phyloP scores from a whole-genome alignment of 106 monocot genomes.

The Dendrobium nobile region DNA sequence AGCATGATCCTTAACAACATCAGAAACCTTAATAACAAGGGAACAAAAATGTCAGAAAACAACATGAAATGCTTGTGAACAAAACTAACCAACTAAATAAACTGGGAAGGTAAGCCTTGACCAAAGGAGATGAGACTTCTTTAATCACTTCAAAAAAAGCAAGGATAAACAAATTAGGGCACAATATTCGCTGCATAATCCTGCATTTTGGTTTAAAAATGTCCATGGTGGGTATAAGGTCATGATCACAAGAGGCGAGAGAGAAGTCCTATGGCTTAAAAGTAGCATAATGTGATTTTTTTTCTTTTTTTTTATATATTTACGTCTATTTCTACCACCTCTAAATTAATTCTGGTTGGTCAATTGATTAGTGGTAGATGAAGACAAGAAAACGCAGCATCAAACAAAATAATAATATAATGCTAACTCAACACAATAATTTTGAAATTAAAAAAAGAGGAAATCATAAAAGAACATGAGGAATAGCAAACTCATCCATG shows the following conservation, averaged over 20 bases:
- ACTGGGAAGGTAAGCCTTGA: not conserved
- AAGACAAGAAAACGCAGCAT: no score
- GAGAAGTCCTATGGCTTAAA: not conserved
- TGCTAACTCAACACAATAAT: no score
- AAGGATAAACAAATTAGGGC: not conserved
- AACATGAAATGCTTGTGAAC: not conserved
- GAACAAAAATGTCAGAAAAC: not conserved
- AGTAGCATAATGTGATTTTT: not conserved
- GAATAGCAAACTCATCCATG: no score
- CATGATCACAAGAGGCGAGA: not conserved
- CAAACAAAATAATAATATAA: no score
- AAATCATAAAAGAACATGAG: no score
- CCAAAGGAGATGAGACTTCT: no score
- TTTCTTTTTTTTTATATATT: no score
- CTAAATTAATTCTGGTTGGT: no score
- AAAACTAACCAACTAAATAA: not conserved
- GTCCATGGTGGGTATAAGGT: not conserved
- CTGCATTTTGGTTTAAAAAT: not conserved
- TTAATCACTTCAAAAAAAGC: not conserved
- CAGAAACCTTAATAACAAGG: not conserved
- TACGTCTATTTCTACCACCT: no score
- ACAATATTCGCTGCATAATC: no score
- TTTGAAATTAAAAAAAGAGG: no score
- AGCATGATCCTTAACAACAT: not conserved
- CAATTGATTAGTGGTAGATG: no score